Conservation (phyloP, 2,329 filamentous ascomycete species). For the Lachnellula subtilissima region DNA sequence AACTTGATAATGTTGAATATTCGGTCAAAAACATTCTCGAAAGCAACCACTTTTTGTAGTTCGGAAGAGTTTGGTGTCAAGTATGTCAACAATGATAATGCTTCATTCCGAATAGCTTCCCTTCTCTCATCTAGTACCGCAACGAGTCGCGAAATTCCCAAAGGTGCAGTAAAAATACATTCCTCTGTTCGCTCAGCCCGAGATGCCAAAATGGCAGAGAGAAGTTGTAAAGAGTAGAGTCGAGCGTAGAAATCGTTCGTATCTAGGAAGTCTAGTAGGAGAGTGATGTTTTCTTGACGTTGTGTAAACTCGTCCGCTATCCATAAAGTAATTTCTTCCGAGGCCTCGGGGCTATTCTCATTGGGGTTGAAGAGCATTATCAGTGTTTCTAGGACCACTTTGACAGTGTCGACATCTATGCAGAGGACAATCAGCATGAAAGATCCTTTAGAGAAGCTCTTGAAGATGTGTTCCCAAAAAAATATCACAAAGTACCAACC, state of each 20-base stretch:
- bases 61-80: conserved; percentile 83
- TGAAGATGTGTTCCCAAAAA: too few species aligned
- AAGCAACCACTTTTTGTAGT: conserved; percentile 91
- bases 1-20: conserved; percentile 75
- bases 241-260: conserved; percentile 83
- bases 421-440: neutral
- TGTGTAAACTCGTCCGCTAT: conserved; percentile 97
- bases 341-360: conserved; percentile 76
- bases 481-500: neutral
- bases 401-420: conserved; percentile 85
- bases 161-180: conserved; percentile 81
- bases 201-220: conserved; percentile 78
- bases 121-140: conserved; percentile 76
- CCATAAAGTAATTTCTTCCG: conserved; percentile 93
- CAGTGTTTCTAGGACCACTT: conserved; percentile 89
- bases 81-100: conserved; percentile 78
- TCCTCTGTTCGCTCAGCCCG: conserved; percentile 90
- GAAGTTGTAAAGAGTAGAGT: conserved; percentile 83
- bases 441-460: too few species aligned
- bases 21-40: conserved; percentile 87
- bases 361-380: conserved; percentile 82
- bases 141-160: conserved; percentile 84
- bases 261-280: conserved; percentile 85
- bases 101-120: conserved; percentile 85
- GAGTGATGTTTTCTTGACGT: conserved; percentile 91